phyloP scores from a whole-genome alignment of 805 yeast species.

The Metschnikowia reukaufii region DNA sequence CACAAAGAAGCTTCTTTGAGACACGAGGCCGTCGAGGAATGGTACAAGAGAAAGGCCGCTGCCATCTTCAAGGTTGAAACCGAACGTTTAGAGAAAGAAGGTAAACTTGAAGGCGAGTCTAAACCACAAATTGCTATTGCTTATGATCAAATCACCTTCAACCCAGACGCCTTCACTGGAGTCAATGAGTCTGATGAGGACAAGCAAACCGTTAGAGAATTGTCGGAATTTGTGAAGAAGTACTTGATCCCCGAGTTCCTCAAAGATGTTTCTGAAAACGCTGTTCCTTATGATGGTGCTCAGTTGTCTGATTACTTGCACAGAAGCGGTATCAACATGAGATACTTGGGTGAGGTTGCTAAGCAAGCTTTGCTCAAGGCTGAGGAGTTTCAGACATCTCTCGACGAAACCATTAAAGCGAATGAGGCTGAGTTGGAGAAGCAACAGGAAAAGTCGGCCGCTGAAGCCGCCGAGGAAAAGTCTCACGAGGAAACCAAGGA shows the following conservation, averaged over 20 bases:
- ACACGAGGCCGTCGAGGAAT: constrained; percentile 85
- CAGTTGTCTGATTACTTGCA: constrained; percentile 73
- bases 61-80: constrained; percentile 50
- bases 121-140: constrained; percentile 55
- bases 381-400: constrained; percentile 13
- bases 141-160: constrained; percentile 55
- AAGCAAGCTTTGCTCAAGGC: constrained; percentile 27
- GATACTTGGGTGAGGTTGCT: constrained; percentile 76
- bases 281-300: constrained; percentile 77
- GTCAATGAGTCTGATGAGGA: constrained; percentile 47
- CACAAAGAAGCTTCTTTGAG: constrained; percentile 78
- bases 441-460: constrained; percentile 19
- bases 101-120: constrained; percentile 34
- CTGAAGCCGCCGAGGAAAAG: constrained; percentile 11
- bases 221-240: constrained; percentile 61
- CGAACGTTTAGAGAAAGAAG: constrained; percentile 42
- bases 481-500: constrained; percentile 10
- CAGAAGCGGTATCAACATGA: constrained; percentile 78
- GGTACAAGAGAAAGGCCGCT: constrained; percentile 77
- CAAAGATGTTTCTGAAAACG: constrained; percentile 51
- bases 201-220: constrained; percentile 62
- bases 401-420: constrained; percentile 23
- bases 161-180: constrained; percentile 73
- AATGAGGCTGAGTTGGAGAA: constrained; percentile 28
- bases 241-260: constrained; percentile 64